Base-by-base conservation (phyloP, 139 green algal species). In the Desmodesmus armatus region DNA sequence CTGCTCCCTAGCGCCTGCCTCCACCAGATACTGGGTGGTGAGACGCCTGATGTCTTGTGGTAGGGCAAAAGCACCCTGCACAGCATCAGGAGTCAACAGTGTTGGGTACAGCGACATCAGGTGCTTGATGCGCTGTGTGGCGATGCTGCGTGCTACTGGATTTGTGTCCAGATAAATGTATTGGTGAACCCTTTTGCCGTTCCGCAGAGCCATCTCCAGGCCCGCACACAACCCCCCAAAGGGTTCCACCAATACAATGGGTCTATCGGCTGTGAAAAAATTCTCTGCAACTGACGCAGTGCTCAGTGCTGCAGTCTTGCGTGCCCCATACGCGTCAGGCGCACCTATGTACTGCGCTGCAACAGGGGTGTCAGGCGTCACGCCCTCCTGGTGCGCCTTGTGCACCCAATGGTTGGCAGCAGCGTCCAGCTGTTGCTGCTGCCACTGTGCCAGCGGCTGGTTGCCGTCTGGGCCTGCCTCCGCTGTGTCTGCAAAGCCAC, bases 201-300 rank as follows among this genome's bases (percentile, higher is more conserved):
- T 86, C 6, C 67, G 80, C 37, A 86, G 47, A 4, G 25, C 47
- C 49, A 80, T 47, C 33, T 80, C 80, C 27, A 78, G 70, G 41
- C 70, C 70, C 39, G 70, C 70, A 62, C 70, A 78, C 69, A 77
- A 55, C 17, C 37, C 69, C 72, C 81, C 70, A 21, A 87, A 87
- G 49, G 75, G 53, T 39, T 86, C 80, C 31, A 79, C 6, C 80
- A 86, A 6, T 23, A 79, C 67, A n/a, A n/a, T n/a, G n/a, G n/a
- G n/a, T n/a, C n/a, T n/a, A n/a, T n/a, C n/a, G n/a, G n/a, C n/a
- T n/a, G n/a, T n/a, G n/a, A n/a, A n/a, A n/a, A n/a, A n/a, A n/a
- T n/a, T n/a, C n/a, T n/a, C n/a, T n/a, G n/a, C n/a, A n/a, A n/a
- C n/a, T n/a, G n/a, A n/a, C n/a, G n/a, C n/a, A n/a, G n/a, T n/a